Base-by-base conservation (phyloP, 305 asterid species). In the Plantago coronopus region DNA sequence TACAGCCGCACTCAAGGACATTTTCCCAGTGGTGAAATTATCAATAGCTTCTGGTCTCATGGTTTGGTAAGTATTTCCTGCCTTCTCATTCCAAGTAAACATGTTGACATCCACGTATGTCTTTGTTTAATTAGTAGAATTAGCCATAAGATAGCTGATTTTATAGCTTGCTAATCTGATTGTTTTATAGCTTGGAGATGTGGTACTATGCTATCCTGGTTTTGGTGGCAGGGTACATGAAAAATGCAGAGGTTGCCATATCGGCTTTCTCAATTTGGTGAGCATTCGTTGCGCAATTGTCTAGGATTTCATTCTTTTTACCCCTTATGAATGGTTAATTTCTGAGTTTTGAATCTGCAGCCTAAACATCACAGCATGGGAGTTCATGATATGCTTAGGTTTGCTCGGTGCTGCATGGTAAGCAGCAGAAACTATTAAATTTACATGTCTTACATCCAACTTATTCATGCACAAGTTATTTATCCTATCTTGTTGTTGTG, bases 191-290 rank as follows among this genome's bases (percentile, higher is more conserved):
- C 61, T 62, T 80, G 72, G 90, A 83, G 68, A 38, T 78, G 46
- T 83, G 87, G 87, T 83, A 83, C 79, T 72, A 83, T 44, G 78
- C 85, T 21, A 65, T 83, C 54, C 62, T 83, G 61, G 79, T 80
- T 40, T 73, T 83, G 45, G 65, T 80, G 34, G 83, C 90, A 12
- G 85, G 87, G 55, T 78, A 83, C 72, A 48, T 80, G 68, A 61
- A 71, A 47, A 68, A 80, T 51, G 90, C 90, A 3, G 66, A 76
- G 62, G 76, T 80, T 51, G 70, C 84, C 1, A 76, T 83, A 27
- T 76, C 83, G 44, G 87, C 90, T 9, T 78, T 83, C 65, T 70
- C 90, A 3, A 74, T 83, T 10, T 78, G 90, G 90, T 74, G 62
- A 59, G 57, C 22, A 11, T 21, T 34, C 34, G 2, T 18, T 55